Base-by-base conservation (phyloP, 495 filamentous ascomycete species). In the Gamarada debralockiae region DNA sequence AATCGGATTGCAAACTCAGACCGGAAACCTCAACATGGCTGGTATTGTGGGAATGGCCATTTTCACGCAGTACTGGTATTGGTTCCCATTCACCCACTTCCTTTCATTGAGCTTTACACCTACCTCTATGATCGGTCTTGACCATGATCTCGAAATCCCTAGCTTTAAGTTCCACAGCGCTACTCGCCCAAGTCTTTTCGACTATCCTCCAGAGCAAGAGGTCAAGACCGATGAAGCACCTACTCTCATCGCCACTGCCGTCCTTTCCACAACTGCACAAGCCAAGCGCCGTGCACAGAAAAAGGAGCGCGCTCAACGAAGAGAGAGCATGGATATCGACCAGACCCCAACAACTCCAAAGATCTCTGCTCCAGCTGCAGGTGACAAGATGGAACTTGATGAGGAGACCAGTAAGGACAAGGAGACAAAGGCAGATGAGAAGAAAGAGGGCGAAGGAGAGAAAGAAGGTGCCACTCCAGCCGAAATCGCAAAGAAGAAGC, bases 61-160 rank as follows among this genome's bases (percentile, higher is more conserved):
- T 23, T 99, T 99, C 73, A 93, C 90, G 6, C 95, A 99, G 68
- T 99, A 99, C 73, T 99, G 95, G 95, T 99, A 99, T 72, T 99
- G 95, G 95, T 99, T 99, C 82, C 95, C 95, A 42, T 83, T 97
- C 59, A 96, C 93, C 21, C 95, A 97, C 69, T 99, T 99, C 82
- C 70, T 99, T 18, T 92, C 91, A 0, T 76, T 97, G 55, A 90
- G 87, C 64, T 97, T 97, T 66, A 85, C 87, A 7, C 95, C 95
- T 0, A 97, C 95, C 8, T 87, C 92, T 1, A 88, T 99, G 61
- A 96, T 97, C 52, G 92, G 86, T 42, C 82, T 99, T 18, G 91
- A 97, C 66, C 83, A 92, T 65, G 88, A 96, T 62, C 78, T 99
- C 3, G 90, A 96, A 56, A 85, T 96, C 33, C 92, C 95, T n/a